phyloP scores from a whole-genome alignment of 257 asterid genomes.

The Primulina eburnea region DNA sequence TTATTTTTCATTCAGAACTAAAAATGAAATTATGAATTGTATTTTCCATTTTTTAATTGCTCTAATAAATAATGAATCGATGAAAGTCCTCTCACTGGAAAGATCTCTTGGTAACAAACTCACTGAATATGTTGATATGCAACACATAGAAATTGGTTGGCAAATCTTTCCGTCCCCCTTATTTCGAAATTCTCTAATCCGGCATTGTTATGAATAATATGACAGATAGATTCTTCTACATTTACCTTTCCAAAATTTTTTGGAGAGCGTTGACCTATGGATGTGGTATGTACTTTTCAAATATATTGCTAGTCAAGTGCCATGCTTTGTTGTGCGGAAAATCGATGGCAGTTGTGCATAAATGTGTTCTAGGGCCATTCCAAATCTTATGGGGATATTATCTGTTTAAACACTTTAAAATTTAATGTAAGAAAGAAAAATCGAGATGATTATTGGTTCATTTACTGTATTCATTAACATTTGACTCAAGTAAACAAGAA shows the following conservation, averaged over 20 bases:
- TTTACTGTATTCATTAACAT: not conserved
- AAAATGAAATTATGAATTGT: not conserved
- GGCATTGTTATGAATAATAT: not conserved
- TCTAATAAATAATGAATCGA: not conserved
- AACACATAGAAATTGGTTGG: not conserved
- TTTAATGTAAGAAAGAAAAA: too few relatives aligned
- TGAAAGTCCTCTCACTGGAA: too few relatives aligned
- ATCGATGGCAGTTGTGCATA: not conserved
- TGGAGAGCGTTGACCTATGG: not conserved
- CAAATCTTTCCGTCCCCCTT: too few relatives aligned
- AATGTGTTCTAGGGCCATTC: not conserved
- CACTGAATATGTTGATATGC: not conserved
- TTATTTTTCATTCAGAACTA: not conserved
- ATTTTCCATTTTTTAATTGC: slow-evolving; percentile 12
- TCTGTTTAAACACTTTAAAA: not conserved
- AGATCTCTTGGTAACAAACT: too few relatives aligned
- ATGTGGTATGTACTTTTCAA: too few relatives aligned
- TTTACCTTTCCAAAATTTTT: not conserved
- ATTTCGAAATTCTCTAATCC: not conserved
- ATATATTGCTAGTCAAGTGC: not conserved
- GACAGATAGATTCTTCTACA: not conserved
- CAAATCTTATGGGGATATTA: not conserved
- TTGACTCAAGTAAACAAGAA: not conserved
- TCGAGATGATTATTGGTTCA: too few relatives aligned
- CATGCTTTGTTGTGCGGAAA: not conserved